These are phyloP conservation scores for Trichocladium uniseriatum DNA, from an alignment of 495 filamentous ascomycete species.

Conservation along the genomic window DNA sequence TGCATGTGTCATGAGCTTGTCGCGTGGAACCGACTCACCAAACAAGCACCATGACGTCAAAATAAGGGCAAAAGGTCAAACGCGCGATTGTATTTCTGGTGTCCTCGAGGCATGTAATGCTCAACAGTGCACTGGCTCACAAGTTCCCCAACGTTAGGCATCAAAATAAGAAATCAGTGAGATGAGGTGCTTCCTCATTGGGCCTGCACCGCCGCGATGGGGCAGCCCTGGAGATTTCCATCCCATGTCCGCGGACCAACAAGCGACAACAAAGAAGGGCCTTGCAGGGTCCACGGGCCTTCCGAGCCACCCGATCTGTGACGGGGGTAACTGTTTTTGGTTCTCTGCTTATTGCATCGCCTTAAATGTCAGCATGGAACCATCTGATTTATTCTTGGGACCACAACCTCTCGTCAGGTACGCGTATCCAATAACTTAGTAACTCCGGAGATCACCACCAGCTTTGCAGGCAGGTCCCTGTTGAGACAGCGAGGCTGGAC, in stretches of 20 bases:
- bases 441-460: too few species aligned
- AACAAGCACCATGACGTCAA: slow-evolving; percentile 8
- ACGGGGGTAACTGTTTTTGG: not conserved
- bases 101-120: too few species aligned
- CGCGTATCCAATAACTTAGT: too few species aligned
- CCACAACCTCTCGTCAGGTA: not conserved
- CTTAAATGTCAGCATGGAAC: not conserved
- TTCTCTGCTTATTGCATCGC: slow-evolving; percentile 4
- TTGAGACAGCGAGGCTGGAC: not conserved
- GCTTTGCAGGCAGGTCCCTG: not conserved
- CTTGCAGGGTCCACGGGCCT: not conserved
- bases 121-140: too few species aligned
- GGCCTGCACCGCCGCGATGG: slow-evolving; percentile 3
- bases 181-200: not conserved
- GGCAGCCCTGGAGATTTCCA: not conserved
- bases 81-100: not conserved
- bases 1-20: too few species aligned
- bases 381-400: not conserved
- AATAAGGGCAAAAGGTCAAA: not conserved
- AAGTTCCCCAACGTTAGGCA: too few species aligned
- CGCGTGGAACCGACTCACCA: not conserved
- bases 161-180: not conserved
- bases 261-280: not conserved
- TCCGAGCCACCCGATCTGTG: slow-evolving; percentile 6
- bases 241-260: slow-evolving; percentile 2